Evolutionary conservation across 208 protist genomes (phyloP), one percentile per base, ranked within the genome.

Genomic region (Herpetomonas tarakana): DNA sequence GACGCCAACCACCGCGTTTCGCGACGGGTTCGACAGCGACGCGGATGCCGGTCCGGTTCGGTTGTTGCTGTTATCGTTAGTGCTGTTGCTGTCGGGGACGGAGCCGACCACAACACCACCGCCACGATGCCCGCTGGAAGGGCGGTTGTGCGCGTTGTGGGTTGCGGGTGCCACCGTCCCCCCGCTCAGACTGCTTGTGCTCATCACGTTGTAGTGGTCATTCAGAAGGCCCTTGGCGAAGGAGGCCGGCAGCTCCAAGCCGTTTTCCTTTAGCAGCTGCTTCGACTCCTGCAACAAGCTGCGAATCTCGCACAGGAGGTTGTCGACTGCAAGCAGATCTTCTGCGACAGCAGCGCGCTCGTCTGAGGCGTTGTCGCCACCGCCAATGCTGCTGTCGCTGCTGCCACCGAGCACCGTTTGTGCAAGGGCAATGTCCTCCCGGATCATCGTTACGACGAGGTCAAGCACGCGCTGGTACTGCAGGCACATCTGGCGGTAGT

Each of bases 401-500:
- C 72, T 44, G 11, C 86, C 7, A 52, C 81, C 60, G 18, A 81
- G 68, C 9, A 65, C 59, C 1, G 54, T 51, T 38, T 57, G 52
- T 14, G 62, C 63, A 38, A 94, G 47, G 9, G 9, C 25, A 9
- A 89, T 30, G 30, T 91, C 83, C 51, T 85, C 76, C 14, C 68
- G 64, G 19, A 91, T 46, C 28, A 91, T 58, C 38, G 35, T 55
- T 12, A 85, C 35, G 18, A 94, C 26, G 18, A 83, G 27, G 27
- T 91, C 81, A 14, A 89, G 46, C 0, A 68, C 60, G 11, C 58
- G 57, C 31, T 76, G 81, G 45, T 83, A 81, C 49, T 83, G 75
- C 51, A 78, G 31, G 60, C 71, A 90, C 35, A 94, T 41, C 2
- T 54, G 3, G 3, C 88, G 79, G 66, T 94, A 94, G 71, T 92